Evolutionary conservation across 768 basidiomycete genomes (phyloP).

Genomic region (Cystofilobasidium macerans): DNA sequence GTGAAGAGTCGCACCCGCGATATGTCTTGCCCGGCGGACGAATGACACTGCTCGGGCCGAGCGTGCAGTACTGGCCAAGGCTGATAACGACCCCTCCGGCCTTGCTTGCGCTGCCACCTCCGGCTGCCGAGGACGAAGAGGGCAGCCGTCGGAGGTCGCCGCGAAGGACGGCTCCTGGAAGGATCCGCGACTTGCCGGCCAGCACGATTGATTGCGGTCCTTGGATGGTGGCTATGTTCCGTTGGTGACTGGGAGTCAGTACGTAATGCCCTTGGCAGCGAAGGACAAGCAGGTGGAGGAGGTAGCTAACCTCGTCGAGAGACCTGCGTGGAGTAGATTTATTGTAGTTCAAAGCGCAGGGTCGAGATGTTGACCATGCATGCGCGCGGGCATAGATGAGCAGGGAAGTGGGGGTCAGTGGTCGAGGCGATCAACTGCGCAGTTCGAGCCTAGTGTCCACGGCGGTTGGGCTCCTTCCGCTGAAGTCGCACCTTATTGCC

Average conservation of each 20-base stretch:
- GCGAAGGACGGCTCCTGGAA: conserved; percentile 76
- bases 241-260: conserved; percentile 33
- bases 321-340: conserved; percentile 1
- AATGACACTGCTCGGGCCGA: conserved; percentile 82
- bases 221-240: conserved; percentile 75
- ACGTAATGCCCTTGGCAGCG: neutral
- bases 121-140: conserved; percentile 39
- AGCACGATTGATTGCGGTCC: conserved; percentile 95
- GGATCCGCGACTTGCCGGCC: conserved; percentile 92
- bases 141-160: conserved; percentile 83
- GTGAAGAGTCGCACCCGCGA: conserved; percentile 37
- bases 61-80: conserved; percentile 80
- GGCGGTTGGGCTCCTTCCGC: too few relatives aligned
- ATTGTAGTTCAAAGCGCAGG: neutral
- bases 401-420: neutral
- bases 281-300: neutral
- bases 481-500: conserved; percentile 87
- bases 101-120: conserved; percentile 40
- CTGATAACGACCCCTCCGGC: conserved; percentile 60
- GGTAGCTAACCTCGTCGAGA: conserved; percentile 21
- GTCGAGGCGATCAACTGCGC: too few relatives aligned
- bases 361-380: neutral
- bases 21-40: conserved; percentile 41
- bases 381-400: neutral
- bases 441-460: too few relatives aligned